Evolutionary conservation across 2,329 filamentous ascomycete genomes (phyloP), one percentile per base, ranked within the genome.

Genomic region (Acephala macrosclerotiorum): DNA sequence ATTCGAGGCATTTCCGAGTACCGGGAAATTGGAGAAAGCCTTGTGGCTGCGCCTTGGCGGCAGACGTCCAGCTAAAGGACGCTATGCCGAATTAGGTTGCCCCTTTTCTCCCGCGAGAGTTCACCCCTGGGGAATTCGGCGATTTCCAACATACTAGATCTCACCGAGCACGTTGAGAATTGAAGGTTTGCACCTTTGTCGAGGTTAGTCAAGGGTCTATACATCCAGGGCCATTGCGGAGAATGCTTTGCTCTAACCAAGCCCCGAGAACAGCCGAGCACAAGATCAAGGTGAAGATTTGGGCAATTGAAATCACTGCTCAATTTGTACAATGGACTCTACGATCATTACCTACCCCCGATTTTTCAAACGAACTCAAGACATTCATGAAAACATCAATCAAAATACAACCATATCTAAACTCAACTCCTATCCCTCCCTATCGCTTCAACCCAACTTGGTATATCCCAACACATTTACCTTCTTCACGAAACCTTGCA

Each of bases 11-110:
- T 49, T 53, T 22, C 18, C 9, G 20, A 25, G 9, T 11, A 11
- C 11, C 25, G 11, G 12, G 49, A 33, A 33, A 53, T 53, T 53
- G 49, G 14, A 33, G 49, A 53, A 29, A 53, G 49, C 49, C 49
- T 33, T 49, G 49, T 29, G 49, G 49, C 49, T 6, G 49, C 33
- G 49, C 25, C 40, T 53, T 53, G 49, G 18, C 18, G 49, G 25
- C 49, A 25, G 49, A 53, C 6, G 49, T 53, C 33, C 49, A 53
- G 49, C 49, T 29, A 14, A 9, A 9, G 14, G 22, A 12, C 49
- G 26, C 49, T 53, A 53, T 14, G 7, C 49, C 25, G 25, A 33
- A 53, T 53, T 53, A 25, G 49, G 14, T 3, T 2, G 25, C 49
- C 49, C 49, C 49, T 53, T 53, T 53, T 53, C 25, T 6, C 4